Conservation (phyloP, 78 protist genomes). For the Planoprotostelium fungivorum region DNA sequence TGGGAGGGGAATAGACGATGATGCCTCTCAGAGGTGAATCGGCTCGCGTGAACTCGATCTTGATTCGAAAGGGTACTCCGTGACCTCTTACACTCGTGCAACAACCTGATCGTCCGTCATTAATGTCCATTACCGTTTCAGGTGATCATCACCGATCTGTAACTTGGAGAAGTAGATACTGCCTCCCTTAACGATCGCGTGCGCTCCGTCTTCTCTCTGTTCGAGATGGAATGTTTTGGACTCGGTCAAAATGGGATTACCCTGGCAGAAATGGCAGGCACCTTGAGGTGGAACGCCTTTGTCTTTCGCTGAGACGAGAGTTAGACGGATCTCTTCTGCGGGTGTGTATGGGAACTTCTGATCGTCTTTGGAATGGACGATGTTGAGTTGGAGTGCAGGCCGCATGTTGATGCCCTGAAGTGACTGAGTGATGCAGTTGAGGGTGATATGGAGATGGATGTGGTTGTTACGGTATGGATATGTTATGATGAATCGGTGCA, state of each 20-base stretch:
- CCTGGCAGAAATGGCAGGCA: background rate
- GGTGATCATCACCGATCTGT: background rate
- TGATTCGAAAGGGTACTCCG: background rate
- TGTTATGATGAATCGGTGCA: too few species aligned
- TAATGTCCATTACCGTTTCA: background rate
- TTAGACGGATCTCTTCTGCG: background rate
- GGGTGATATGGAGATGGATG: too few species aligned
- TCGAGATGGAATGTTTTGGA: background rate
- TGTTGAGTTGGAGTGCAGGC: background rate
- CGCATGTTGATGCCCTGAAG: background rate
- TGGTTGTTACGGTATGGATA: too few species aligned
- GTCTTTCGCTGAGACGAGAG: background rate
- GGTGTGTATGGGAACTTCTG: background rate
- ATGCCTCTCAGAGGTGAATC: background rate
- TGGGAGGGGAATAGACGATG: background rate
- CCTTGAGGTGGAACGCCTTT: background rate
- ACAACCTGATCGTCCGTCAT: background rate
- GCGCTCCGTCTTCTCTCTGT: background rate
- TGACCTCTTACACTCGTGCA: background rate
- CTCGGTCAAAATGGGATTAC: background rate
- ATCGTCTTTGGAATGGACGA: background rate
- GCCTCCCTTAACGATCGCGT: background rate
- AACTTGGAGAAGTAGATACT: background rate
- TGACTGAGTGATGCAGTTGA: too few species aligned
- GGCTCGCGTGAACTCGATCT: background rate